Evolutionary conservation across 2,329 filamentous ascomycete species (phyloP).

Genomic region (Emericellopsis atlantica): DNA sequence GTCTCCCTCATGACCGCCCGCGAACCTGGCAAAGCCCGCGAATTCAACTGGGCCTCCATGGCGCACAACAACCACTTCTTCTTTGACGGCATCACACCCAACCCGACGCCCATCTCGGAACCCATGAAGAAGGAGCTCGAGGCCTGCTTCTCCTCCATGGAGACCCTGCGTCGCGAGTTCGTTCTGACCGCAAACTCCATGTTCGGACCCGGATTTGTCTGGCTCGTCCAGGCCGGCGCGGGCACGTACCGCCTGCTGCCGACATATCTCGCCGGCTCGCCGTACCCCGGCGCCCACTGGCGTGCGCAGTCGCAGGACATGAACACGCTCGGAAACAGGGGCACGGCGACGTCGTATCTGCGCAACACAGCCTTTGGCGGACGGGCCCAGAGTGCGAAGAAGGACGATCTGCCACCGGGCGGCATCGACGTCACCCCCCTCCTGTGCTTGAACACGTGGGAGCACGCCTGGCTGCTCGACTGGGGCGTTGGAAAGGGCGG

Average conservation of each 20-base stretch:
- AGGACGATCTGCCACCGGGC: constrained; percentile 41
- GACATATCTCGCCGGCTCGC: constrained; percentile 86
- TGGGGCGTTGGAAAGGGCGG: constrained; percentile 50
- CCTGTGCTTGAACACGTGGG: constrained; percentile 90
- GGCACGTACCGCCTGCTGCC: constrained; percentile 56
- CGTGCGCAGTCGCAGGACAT: constrained; percentile 58
- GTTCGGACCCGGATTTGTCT: constrained; percentile 96
- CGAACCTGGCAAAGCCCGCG: constrained; percentile 60
- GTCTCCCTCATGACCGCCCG: constrained; percentile 68
- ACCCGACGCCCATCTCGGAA: constrained; percentile 38
- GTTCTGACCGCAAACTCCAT: constrained; percentile 71
- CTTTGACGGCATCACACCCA: constrained; percentile 44
- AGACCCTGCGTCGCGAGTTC: constrained; percentile 71
- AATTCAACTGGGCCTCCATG: constrained; percentile 97
- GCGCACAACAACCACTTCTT: constrained; percentile 84
- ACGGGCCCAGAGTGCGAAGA: constrained; percentile 2
- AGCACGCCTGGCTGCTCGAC: constrained; percentile 83
- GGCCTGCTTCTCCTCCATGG: constrained; percentile 66
- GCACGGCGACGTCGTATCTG: constrained; percentile 23
- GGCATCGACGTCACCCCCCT: constrained; percentile 61
- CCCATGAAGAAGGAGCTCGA: constrained; percentile 47
- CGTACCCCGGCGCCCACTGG: constrained; percentile 76
- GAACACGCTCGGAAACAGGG: constrained; percentile 43
- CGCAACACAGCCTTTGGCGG: constrained; percentile 19
- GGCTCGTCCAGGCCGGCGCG: constrained; percentile 58